Base-by-base conservation (phyloP, 83 land plant species). In the Picea mariana region DNA sequence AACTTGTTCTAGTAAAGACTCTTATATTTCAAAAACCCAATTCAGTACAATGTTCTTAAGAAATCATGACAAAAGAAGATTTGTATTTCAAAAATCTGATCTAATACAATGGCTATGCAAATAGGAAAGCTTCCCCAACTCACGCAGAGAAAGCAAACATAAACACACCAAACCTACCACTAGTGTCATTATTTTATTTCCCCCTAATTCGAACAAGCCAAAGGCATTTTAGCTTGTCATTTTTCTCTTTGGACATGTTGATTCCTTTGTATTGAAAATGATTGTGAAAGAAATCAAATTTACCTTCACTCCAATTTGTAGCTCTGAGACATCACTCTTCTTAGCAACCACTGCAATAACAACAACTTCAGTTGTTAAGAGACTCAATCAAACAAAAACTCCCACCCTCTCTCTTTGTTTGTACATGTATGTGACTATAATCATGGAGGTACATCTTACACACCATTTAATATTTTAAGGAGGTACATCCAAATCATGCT, bases 271-370 rank as follows among this genome's bases (percentile, higher is more conserved):
- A 72, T 72, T 72, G 24, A 42, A 72, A 72, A 18, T 3, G 26
- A 17, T 24, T 47, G 15, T 21, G 65, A 75, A 38, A 12, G 40
- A 4, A 18, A 71, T n/a, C 44, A 66, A 78, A 1, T 18, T 20
- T 67, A 89, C 91, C 91, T 84, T 89, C 47, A 89, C 89, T 27
- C 91, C 91, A 63, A 89, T 87, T 85, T 89, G 91, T 62, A 89
- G 82, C 75, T 89, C 89, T 20, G 85, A 75, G 12, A 89, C 91
- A 83, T 89, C 91, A 34, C 83, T 77, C 67, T 85, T 85, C 83
- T 87, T 89, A 12, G 91, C 88, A 31, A 44, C 84, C 58, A 78
- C 91, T 84, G 86, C 58, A 58, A 6, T 49, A 23, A 55, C 27
- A 82, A 77, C 12, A 72, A 42, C 16, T 40, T 44, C 76, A 44